Evolutionary conservation across 2,329 filamentous ascomycete genomes (phyloP).

Genomic region (Penicillium sp.): DNA sequence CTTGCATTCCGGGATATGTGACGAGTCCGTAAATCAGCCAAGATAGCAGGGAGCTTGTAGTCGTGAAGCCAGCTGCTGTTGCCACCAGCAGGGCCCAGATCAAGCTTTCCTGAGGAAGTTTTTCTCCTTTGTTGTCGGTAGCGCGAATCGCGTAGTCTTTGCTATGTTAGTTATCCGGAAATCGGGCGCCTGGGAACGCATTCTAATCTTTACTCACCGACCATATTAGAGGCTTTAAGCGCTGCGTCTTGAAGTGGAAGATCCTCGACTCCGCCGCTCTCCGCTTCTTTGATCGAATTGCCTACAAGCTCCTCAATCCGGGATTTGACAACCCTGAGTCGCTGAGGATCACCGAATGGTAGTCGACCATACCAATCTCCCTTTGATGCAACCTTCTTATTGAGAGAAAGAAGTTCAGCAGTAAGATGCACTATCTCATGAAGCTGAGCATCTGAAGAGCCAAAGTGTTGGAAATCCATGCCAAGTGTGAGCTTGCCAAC

Average conservation of each 20-base stretch:
- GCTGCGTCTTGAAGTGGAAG: conserved; percentile 49
- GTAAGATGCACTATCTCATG: conserved; percentile 57
- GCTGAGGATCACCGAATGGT: conserved; percentile 60
- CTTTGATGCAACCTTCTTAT: conserved; percentile 59
- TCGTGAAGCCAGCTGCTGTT: conserved; percentile 63
- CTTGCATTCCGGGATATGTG: conserved; percentile 58
- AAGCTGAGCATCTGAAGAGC: conserved; percentile 46
- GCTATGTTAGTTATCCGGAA: background rate
- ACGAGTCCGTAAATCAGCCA: conserved; percentile 60
- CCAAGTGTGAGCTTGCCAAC: conserved; percentile 50
- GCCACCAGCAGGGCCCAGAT: conserved; percentile 52
- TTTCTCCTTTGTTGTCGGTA: conserved; percentile 56
- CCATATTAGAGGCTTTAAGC: conserved; percentile 42
- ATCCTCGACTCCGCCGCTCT: conserved; percentile 27
- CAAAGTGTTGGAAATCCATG: conserved; percentile 50
- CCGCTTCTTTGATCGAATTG: conserved; percentile 24
- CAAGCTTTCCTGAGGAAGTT: conserved; percentile 50
- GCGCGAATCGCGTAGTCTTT: conserved; percentile 59
- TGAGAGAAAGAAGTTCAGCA: conserved; percentile 55
- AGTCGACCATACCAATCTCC: conserved; percentile 59
- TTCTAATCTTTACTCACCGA: conserved; percentile 38
- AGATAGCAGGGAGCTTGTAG: conserved; percentile 59
- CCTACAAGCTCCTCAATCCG: conserved; percentile 25
- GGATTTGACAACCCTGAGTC: conserved; percentile 31
- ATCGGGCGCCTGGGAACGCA: background rate